Base-by-base conservation (phyloP, 306 rosid genomes). In the Cicer judaicum region DNA sequence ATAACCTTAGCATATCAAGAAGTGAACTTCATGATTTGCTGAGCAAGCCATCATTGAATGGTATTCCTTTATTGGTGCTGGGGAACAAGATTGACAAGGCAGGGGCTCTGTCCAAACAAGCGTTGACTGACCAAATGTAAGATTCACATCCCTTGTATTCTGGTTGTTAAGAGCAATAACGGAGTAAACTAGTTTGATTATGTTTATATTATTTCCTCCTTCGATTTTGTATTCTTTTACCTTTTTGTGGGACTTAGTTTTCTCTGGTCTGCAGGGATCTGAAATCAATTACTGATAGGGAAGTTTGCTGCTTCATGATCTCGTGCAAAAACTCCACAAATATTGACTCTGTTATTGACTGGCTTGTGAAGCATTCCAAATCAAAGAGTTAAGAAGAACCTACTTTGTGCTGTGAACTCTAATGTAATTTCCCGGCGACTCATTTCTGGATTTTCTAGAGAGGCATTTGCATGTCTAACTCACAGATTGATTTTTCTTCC, bases 311-410 rank as follows among this genome's bases (percentile, higher is more conserved):
- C 88, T 93, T 89, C 86, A 89, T 93, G 98, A 93, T 93, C 87
- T 93, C 96, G 6, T 93, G 98, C 95, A 93, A 90, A 84, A 89
- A 93, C 83, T 93, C 96, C 7, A 93, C 98, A 73, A 93, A 93
- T 82, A 90, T 93, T 14, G 98, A 93, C 73, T 82, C 93, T 7
- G 96, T 93, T 54, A 90, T 90, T 41, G 96, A 90, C 62, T 93
- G 98, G 98, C 95, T 90, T 73, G 89, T 93, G 66, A 93, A 90
- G 93, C 98, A 93, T 85, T 93, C 98, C 69, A 93, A 93, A 84
- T 90, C 98, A 52, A 93, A 89, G 86, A 89, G 79, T 87, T 93
- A 83, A 90, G 80, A 61, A 90, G 80, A 61, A 39, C 72, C 49
- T 66, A 54, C 29, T 78, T 80, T 78, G 61, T 49, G 64, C 78